Evolutionary conservation across 2,329 filamentous ascomycete species (phyloP), one percentile per base, ranked within the genome.

Genomic region (Trichoderma citrinoviride): DNA sequence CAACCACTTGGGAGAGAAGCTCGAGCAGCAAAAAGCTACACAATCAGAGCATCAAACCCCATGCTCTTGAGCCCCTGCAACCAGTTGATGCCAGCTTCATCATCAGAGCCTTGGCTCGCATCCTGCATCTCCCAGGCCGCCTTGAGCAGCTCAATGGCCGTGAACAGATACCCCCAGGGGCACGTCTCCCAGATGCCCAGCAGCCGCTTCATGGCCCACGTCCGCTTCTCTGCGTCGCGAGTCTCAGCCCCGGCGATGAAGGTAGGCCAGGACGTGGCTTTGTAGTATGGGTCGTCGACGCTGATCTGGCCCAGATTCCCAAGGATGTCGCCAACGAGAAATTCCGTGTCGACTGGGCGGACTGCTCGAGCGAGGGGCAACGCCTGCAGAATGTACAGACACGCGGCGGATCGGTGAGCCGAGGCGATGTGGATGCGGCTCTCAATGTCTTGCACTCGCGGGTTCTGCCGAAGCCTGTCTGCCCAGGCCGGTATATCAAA

Each of bases 191-290:
- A 79, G 70, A 83, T 80, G 40, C 74, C 75, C 66, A 79, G 71
- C 49, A 83, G 71, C 14, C 81, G 79, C 58, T 80, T 75, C 70
- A 84, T 74, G n/a, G 82, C 79, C 84, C 83, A 86, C 3, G 73
- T 76, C 44, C 83, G 77, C 64, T 80, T 80, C 41, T 76, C 74
- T 0, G 75, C 72, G 61, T 83, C 78, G 47, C 78, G 78, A 3
- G 82, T 81, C 69, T 86, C 84, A 0, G 84, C 84, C 1, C 85
- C 85, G 2, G 82, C 83, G 33, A 87, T 79, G 67, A 87, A 86
- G 0, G 83, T 77, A 1, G 85, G 83, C 84, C 84, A 87, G n/a
- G 82, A 82, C 3, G 83, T 85, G 7, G 82, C 85, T 71, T 86
- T 87, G 76, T 85, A 87, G 47, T 85, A 78, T 7, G 80, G 78